A percentile compares a stretch with the other conserved stretches of the same genome.
Conservation (phyloP, 1,284 basidiomycete genomes). For the Trichosporon sp. region DNA sequence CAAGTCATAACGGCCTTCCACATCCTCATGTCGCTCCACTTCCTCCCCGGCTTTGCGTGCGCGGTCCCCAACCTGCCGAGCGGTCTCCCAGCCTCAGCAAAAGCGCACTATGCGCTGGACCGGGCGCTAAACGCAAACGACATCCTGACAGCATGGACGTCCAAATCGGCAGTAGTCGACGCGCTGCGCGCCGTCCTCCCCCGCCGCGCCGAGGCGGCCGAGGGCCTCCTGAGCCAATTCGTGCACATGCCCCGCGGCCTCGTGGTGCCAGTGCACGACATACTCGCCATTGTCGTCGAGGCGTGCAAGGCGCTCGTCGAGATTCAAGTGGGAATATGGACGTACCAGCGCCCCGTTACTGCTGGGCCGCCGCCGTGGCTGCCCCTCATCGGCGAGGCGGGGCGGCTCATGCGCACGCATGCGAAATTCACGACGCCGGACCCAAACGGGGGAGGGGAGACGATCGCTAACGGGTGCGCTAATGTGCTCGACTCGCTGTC, state of each 20-base stretch:
- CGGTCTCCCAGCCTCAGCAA: constrained; percentile 13
- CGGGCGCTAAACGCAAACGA: constrained; percentile 31
- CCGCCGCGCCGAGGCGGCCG: constrained; percentile 27
- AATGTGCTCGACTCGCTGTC: constrained; percentile 40
- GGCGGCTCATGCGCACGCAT: constrained; percentile 17
- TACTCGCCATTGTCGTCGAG: constrained; percentile 32
- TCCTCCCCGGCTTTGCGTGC: constrained; percentile 27
- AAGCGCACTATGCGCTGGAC: constrained; percentile 26
- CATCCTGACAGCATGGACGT: constrained; percentile 26
- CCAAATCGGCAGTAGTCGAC: constrained; percentile 19
- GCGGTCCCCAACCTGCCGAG: constrained; percentile 29
- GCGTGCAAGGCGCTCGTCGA: constrained; percentile 38
- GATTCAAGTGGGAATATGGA: constrained; percentile 28
- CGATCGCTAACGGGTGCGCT: constrained; percentile 34
- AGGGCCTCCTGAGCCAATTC: constrained; percentile 26
- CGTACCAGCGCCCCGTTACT: constrained; percentile 16
- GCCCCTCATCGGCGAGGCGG: constrained; percentile 20
- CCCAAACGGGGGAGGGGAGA: constrained; percentile 18
- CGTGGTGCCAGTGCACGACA: constrained; percentile 32
- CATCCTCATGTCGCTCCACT: constrained; percentile 33
- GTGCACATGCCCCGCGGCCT: constrained; percentile 22
- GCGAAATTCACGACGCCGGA: constrained; percentile 10
- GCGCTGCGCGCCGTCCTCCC: constrained; percentile 31
- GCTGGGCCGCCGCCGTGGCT: constrained; percentile 25
- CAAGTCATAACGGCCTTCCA: constrained; percentile 29